Conservation (phyloP, 75 land plant species). For the Azolla pinnata region DNA sequence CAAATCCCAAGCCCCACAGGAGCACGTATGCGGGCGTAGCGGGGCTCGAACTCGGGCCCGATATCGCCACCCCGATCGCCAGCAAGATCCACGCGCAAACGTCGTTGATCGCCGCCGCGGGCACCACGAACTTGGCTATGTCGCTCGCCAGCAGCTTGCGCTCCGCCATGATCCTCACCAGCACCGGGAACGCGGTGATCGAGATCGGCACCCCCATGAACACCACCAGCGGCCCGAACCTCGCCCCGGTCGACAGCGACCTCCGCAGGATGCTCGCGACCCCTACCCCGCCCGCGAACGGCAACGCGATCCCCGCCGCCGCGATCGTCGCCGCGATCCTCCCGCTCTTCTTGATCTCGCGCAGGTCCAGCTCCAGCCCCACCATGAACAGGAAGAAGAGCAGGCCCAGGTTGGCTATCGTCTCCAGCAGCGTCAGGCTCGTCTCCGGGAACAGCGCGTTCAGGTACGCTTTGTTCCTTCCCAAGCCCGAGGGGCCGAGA, state of each 20-base stretch:
- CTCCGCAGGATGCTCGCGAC: constrained; percentile 15
- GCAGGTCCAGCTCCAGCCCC: constrained; percentile 48
- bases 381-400: constrained; percentile 62
- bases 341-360: constrained; percentile 34
- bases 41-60: constrained; percentile 29
- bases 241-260: neutral
- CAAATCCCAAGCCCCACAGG: constrained; percentile 38
- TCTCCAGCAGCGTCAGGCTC: constrained; percentile 39
- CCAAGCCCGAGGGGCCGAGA: constrained; percentile 55
- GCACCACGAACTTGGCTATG: constrained; percentile 41
- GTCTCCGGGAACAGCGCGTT: constrained; percentile 32
- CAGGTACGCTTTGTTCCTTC: constrained; percentile 26
- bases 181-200: constrained; percentile 73
- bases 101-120: constrained; percentile 47
- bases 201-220: constrained; percentile 57
- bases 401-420: constrained; percentile 50
- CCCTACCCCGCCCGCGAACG: constrained; percentile 43
- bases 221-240: constrained; percentile 23
- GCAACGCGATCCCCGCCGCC: constrained; percentile 42
- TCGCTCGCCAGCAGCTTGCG: constrained; percentile 65
- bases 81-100: constrained; percentile 48
- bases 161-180: constrained; percentile 74
- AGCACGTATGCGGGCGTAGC: constrained; percentile 42
- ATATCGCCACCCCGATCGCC: constrained; percentile 25
- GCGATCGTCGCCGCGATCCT: constrained; percentile 34